phyloP scores from a whole-genome alignment of 1,284 basidiomycete genomes.

The Ustilago shanxiensis region DNA sequence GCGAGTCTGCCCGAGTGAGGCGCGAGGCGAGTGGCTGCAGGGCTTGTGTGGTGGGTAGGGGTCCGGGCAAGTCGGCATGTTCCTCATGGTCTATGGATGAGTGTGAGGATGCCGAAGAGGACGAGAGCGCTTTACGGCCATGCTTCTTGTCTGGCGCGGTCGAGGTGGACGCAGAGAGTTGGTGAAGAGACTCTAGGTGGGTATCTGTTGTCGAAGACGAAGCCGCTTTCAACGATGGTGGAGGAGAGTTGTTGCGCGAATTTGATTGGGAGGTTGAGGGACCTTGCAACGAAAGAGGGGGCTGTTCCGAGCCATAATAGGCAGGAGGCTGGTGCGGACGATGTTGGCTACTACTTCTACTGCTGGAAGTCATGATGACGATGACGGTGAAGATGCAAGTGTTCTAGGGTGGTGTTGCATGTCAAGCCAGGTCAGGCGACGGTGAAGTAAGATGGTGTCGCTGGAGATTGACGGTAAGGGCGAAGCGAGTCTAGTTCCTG shows the following conservation, averaged over 20 bases:
- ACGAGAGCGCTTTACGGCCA: not conserved
- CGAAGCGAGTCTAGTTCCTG: not conserved
- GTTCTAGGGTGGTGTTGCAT: constrained; percentile 21
- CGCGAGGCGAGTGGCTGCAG: constrained; percentile 41
- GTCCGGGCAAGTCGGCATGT: constrained; percentile 39
- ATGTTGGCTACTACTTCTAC: constrained; percentile 30
- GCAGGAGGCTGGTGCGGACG: constrained; percentile 42
- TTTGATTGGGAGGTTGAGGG: constrained; percentile 17
- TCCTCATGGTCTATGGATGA: constrained; percentile 33
- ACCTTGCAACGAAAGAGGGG: constrained; percentile 26
- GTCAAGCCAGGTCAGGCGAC: constrained; percentile 14
- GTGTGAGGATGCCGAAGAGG: constrained; percentile 18
- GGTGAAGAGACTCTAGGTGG: constrained; percentile 11
- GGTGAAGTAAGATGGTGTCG: not conserved
- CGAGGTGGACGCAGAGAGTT: constrained; percentile 17
- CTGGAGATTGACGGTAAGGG: not conserved
- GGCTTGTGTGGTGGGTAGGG: constrained; percentile 32
- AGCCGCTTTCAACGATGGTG: constrained; percentile 16
- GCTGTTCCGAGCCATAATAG: constrained; percentile 36
- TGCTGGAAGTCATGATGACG: constrained; percentile 28
- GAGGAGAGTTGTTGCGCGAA: constrained; percentile 24
- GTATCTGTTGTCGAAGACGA: constrained; percentile 34
- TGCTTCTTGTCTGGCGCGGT: constrained; percentile 7
- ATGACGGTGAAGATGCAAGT: constrained; percentile 4
- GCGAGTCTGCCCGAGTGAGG: constrained; percentile 29